Percentiles rank a stretch among this genome's conserved stretches.
Conservation (phyloP, 495 filamentous ascomycete genomes). For the Xylaria castorea region DNA sequence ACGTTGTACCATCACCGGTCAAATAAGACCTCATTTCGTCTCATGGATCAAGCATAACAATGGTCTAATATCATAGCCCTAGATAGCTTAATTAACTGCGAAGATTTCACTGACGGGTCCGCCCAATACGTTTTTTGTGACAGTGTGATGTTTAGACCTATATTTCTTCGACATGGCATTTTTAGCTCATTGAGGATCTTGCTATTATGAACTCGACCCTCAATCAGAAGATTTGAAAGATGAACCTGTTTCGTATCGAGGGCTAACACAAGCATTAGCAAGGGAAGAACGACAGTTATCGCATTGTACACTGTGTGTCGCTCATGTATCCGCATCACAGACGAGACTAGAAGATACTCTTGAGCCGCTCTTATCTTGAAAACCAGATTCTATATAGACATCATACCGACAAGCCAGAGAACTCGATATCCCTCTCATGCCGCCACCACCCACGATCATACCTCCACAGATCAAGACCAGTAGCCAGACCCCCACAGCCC, state of each 20-base stretch:
- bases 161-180: not conserved
- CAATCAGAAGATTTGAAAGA: not conserved
- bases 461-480: not conserved
- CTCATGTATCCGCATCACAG: not conserved
- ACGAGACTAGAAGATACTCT: not conserved
- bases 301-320: too few relatives aligned
- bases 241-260: not conserved
- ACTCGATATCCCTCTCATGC: not conserved
- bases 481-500: not conserved
- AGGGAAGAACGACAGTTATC: not conserved
- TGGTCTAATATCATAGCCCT: not conserved
- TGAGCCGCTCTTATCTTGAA: not conserved
- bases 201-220: not conserved
- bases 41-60: not conserved
- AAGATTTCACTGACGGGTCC: not conserved
- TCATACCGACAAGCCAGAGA: not conserved
- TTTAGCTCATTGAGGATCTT: not conserved
- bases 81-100: constrained; percentile 19
- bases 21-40: not conserved
- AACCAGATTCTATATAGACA: not conserved
- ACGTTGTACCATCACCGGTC: not conserved
- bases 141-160: not conserved
- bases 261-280: not conserved
- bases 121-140: not conserved
- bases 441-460: not conserved